phyloP scores from a whole-genome alignment of 202 grass and related monocot genomes.

The Setaria italica region DNA sequence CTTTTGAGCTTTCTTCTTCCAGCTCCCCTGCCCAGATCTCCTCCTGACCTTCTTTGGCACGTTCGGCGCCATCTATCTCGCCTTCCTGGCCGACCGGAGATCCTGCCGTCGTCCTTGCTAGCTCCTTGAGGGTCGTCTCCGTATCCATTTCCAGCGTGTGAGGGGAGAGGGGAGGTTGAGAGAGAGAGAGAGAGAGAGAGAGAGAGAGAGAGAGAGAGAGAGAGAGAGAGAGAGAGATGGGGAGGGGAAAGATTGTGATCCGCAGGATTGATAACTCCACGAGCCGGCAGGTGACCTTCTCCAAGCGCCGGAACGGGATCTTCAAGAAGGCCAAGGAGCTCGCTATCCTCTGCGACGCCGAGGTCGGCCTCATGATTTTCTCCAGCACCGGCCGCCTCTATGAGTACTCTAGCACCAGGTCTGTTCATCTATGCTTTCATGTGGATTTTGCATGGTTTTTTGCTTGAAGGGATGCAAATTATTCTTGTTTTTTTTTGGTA shows the following conservation, averaged over 20 bases:
- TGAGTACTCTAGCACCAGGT: conserved; percentile 87
- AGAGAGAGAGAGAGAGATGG: conserved; percentile 46
- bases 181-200: conserved; percentile 3
- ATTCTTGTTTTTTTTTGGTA: background rate
- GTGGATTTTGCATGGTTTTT: background rate
- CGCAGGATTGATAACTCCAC: conserved; percentile 88
- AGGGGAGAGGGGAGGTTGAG: background rate
- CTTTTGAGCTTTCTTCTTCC: conserved; percentile 63
- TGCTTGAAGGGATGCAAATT: background rate
- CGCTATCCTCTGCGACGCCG: conserved; percentile 86
- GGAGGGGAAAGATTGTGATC: conserved; percentile 86
- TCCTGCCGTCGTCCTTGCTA: background rate
- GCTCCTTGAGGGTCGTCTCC: background rate
- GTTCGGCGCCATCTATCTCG: conserved; percentile 4
- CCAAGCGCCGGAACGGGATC: conserved; percentile 84
- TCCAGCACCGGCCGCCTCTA: conserved; percentile 84
- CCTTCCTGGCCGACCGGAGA: conserved; percentile 19
- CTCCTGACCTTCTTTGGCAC: conserved; percentile 50
- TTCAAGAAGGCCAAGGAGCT: conserved; percentile 95
- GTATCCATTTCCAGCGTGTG: conserved; percentile 21
- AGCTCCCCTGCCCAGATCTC: conserved; percentile 51
- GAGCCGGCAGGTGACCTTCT: conserved; percentile 88
- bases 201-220: conserved; percentile 29
- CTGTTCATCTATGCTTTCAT: background rate
- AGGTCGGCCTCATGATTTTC: conserved; percentile 87